phyloP scores from a whole-genome alignment of 306 rosid genomes.

The Castanea crenata region DNA sequence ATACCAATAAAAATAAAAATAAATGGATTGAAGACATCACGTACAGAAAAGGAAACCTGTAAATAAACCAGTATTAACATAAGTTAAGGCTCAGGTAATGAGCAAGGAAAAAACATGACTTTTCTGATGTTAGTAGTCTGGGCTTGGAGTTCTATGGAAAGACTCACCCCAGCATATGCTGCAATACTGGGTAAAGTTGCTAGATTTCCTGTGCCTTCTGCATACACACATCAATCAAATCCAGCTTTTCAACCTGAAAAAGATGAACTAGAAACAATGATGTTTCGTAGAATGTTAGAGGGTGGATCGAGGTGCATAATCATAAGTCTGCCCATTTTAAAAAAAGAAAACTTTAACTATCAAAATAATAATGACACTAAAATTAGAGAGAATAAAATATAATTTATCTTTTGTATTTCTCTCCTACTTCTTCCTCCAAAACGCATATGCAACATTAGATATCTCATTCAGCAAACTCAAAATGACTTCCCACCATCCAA shows the following conservation, averaged over 20 bases:
- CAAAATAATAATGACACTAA: too few relatives aligned
- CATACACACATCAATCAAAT: conserved; percentile 70
- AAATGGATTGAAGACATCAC: not conserved
- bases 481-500: too few relatives aligned
- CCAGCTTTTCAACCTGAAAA: conserved; percentile 84
- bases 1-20: not conserved
- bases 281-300: conserved; percentile 16
- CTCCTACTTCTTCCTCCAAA: too few relatives aligned
- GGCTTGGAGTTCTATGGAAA: conserved; percentile 6
- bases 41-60: not conserved
- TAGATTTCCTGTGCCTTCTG: conserved; percentile 28
- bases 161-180: conserved; percentile 84
- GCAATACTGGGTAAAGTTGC: conserved; percentile 59
- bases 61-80: not conserved
- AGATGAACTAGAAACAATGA: conserved; percentile 28
- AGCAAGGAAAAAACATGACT: not conserved
- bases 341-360: too few relatives aligned
- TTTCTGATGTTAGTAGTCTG: not conserved
- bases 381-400: too few relatives aligned
- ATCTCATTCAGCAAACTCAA: too few relatives aligned
- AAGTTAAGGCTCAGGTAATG: not conserved
- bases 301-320: conserved; percentile 6
- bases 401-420: too few relatives aligned
- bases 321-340: conserved; percentile 6
- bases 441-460: too few relatives aligned